These are phyloP conservation scores for Leishmania braziliensis DNA, from an alignment of 208 protist genomes.

Conservation along the genomic window DNA sequence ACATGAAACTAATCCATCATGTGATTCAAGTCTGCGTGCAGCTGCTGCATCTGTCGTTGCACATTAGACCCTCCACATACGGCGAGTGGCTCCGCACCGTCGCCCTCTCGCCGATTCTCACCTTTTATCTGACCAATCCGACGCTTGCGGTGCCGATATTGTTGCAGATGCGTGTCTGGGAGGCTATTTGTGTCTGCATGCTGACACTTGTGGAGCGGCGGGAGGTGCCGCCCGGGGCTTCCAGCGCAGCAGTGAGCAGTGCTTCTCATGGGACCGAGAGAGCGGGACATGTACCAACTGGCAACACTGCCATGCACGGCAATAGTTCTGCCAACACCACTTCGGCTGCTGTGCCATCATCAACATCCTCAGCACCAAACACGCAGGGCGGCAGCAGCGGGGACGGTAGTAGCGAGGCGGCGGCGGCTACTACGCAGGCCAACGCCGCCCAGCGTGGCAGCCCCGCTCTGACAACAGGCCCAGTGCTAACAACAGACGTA, in stretches of 20 bases:
- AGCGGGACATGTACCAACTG: not conserved
- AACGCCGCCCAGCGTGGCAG: not conserved
- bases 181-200: constrained; percentile 38
- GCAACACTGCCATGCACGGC: not conserved
- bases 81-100: constrained; percentile 20
- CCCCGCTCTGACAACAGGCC: constrained; percentile 1
- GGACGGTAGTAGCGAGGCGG: not conserved
- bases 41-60: constrained; percentile 23
- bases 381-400: not conserved
- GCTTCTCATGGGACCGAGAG: not conserved
- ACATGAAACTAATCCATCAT: constrained; percentile 18
- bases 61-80: constrained; percentile 5
- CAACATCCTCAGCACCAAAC: not conserved
- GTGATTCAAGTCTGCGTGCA: constrained; percentile 28
- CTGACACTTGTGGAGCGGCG: constrained; percentile 23
- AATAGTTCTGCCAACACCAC: not conserved
- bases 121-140: constrained; percentile 34
- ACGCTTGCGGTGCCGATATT: constrained; percentile 31
- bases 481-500: constrained; percentile 38
- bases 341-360: not conserved
- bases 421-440: not conserved
- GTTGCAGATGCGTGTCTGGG: constrained; percentile 23
- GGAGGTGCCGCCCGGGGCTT: not conserved
- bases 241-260: not conserved
- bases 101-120: constrained; percentile 27